These are phyloP conservation scores for Rosa multiflora DNA, from an alignment of 306 rosid species.

Conservation along the genomic window DNA sequence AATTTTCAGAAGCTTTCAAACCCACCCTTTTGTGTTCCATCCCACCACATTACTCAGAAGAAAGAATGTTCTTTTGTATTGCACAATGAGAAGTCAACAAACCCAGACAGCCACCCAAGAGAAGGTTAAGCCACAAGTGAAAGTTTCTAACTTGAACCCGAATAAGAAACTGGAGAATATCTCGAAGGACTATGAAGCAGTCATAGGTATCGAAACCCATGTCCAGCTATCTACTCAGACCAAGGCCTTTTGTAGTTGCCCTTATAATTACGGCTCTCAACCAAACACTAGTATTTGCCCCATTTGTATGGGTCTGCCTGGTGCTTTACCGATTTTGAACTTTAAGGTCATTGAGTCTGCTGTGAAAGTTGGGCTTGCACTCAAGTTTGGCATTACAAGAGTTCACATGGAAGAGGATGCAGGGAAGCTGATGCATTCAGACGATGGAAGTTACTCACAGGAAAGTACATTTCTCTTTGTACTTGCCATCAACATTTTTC, in stretches of 20 bases:
- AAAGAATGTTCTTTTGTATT: conserved; percentile 41
- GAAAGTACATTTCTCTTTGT: conserved; percentile 31
- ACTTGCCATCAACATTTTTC: conserved; percentile 8
- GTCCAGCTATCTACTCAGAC: conserved; percentile 90
- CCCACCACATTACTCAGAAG: conserved; percentile 45
- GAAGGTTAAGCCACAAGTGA: conserved; percentile 41
- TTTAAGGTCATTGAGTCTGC: conserved; percentile 74
- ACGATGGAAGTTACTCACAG: conserved; percentile 75
- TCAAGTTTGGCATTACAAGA: conserved; percentile 91
- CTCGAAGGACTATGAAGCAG: conserved; percentile 67
- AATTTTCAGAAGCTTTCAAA: conserved; percentile 60
- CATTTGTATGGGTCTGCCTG: conserved; percentile 95
- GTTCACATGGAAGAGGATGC: conserved; percentile 99
- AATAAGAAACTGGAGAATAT: conserved; percentile 50
- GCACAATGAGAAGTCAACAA: conserved; percentile 54
- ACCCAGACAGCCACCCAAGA: conserved; percentile 64
- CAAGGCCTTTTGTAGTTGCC: conserved; percentile 87
- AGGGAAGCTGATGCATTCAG: conserved; percentile 86
- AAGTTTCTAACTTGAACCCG: conserved; percentile 45
- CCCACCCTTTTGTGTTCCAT: conserved; percentile 45
- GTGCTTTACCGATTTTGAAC: conserved; percentile 85
- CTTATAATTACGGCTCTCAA: conserved; percentile 70
- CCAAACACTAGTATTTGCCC: conserved; percentile 82
- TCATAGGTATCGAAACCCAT: conserved; percentile 89
- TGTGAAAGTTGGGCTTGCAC: conserved; percentile 76